A percentile compares a stretch with the other conserved stretches of the same genome.
Conservation (phyloP, 2,329 filamentous ascomycete genomes). For the Neodidymelliopsis sp. region DNA sequence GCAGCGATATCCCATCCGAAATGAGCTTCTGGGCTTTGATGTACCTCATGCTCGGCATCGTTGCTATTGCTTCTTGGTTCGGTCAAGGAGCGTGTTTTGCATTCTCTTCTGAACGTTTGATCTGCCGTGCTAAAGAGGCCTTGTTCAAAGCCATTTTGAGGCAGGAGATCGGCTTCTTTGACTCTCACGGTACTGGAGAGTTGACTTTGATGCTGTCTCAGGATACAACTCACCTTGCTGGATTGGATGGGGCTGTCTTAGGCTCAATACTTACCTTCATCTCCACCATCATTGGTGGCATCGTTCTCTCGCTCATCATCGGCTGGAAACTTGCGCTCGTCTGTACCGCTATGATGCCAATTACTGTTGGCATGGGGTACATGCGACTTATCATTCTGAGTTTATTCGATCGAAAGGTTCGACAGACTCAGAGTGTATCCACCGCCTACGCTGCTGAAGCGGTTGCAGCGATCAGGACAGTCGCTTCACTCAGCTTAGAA, state of each 20-base stretch:
- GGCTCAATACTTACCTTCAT: conserved; percentile 80
- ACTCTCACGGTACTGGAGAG: conserved; percentile 73
- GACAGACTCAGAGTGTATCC: neutral
- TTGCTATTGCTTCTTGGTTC: too few species aligned
- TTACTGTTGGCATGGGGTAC: conserved; percentile 79
- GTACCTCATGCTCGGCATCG: conserved; percentile 69
- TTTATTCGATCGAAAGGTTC: neutral
- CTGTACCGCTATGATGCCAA: conserved; percentile 76
- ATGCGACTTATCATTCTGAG: conserved; percentile 75
- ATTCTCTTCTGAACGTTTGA: too few species aligned
- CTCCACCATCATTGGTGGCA: conserved; percentile 77
- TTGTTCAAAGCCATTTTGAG: conserved; percentile 70
- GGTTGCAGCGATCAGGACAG: conserved; percentile 86
- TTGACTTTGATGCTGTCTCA: neutral
- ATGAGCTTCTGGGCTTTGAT: neutral
- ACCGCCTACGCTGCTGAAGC: conserved; percentile 79
- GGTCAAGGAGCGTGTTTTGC: too few species aligned
- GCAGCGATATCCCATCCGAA: neutral
- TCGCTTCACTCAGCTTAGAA: conserved; percentile 85
- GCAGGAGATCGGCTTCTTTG: conserved; percentile 89
- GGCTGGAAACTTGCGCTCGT: conserved; percentile 87
- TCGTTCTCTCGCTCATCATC: conserved; percentile 71
- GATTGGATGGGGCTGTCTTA: conserved; percentile 83
- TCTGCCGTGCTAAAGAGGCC: too few species aligned
- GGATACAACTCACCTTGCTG: conserved; percentile 78